Percentiles rank a stretch among this genome's conserved stretches.
These are phyloP conservation scores for Lactarius hatsudake DNA, from an alignment of 768 basidiomycete species.

Conservation along the genomic window DNA sequence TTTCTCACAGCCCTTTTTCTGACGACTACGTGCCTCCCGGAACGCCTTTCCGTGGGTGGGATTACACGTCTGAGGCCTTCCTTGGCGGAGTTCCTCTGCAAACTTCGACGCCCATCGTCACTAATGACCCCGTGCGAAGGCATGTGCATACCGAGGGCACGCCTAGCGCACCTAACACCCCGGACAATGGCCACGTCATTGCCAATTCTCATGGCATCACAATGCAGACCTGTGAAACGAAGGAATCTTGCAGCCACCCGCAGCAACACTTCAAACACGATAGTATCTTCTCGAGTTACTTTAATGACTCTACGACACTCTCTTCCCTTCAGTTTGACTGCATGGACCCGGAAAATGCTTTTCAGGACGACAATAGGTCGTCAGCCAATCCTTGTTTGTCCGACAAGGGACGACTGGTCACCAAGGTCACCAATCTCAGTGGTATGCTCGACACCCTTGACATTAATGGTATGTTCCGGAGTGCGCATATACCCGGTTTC, in stretches of 20 bases:
- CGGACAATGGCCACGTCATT: neutral
- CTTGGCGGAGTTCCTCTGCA: constrained; percentile 21
- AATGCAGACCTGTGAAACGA: neutral
- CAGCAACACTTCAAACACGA: constrained; percentile 12
- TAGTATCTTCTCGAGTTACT: constrained; percentile 25
- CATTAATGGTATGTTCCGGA: constrained; percentile 21
- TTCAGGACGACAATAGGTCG: neutral
- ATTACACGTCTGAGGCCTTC: constrained; percentile 15
- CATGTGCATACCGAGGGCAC: constrained; percentile 3
- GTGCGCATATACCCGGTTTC: neutral
- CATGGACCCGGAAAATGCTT: neutral
- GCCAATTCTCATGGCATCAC: neutral
- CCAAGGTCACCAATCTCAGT: constrained; percentile 17
- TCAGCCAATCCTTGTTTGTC: neutral
- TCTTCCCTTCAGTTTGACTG: neutral
- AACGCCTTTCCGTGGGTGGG: constrained; percentile 25
- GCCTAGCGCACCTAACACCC: constrained; percentile 15
- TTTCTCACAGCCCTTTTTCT: constrained; percentile 28
- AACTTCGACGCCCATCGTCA: constrained; percentile 25
- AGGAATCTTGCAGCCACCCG: neutral
- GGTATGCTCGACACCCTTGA: constrained; percentile 25
- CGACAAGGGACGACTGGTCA: constrained; percentile 12
- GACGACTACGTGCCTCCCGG: constrained; percentile 25
- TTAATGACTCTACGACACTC: constrained; percentile 9
- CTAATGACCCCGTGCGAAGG: neutral